These are phyloP conservation scores for Trichoderma sp. DNA, from an alignment of 2,329 filamentous ascomycete species.

Conservation along the genomic window DNA sequence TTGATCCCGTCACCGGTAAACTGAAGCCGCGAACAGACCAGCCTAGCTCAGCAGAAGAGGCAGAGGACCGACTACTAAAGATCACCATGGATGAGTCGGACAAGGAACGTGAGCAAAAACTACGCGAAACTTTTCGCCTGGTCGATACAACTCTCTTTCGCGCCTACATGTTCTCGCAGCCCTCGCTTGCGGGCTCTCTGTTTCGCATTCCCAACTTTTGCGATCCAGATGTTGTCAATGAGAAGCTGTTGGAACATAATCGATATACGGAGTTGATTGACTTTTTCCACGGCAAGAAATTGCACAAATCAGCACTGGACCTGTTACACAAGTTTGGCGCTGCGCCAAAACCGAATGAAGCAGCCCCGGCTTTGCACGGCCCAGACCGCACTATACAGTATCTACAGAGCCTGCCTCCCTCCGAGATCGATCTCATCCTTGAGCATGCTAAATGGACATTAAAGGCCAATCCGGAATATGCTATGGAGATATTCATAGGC, in stretches of 20 bases:
- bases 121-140: slow-evolving; percentile 73
- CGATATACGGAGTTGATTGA: slow-evolving; percentile 95
- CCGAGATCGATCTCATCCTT: slow-evolving; percentile 84
- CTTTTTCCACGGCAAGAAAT: slow-evolving; percentile 91
- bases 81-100: slow-evolving; percentile 47
- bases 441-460: slow-evolving; percentile 91
- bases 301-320: slow-evolving; percentile 83
- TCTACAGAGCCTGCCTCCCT: slow-evolving; percentile 81
- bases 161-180: slow-evolving; percentile 88
- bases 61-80: slow-evolving; percentile 55
- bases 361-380: slow-evolving; percentile 63
- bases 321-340: slow-evolving; percentile 78
- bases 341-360: slow-evolving; percentile 48
- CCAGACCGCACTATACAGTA: slow-evolving; percentile 83
- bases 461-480: slow-evolving; percentile 64
- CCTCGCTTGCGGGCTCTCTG: slow-evolving; percentile 78
- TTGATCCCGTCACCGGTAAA: slow-evolving; percentile 61
- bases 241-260: slow-evolving; percentile 82
- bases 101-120: slow-evolving; percentile 64
- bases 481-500: slow-evolving; percentile 89
- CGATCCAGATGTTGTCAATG: slow-evolving; percentile 91
- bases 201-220: slow-evolving; percentile 98
- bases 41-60: slow-evolving; percentile 45
- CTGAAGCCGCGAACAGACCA: slow-evolving; percentile 50
- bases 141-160: slow-evolving; percentile 95